Percentiles rank a stretch among this genome's conserved stretches.
Conservation (phyloP, 495 filamentous ascomycete genomes). For the Tuber magnatum region DNA sequence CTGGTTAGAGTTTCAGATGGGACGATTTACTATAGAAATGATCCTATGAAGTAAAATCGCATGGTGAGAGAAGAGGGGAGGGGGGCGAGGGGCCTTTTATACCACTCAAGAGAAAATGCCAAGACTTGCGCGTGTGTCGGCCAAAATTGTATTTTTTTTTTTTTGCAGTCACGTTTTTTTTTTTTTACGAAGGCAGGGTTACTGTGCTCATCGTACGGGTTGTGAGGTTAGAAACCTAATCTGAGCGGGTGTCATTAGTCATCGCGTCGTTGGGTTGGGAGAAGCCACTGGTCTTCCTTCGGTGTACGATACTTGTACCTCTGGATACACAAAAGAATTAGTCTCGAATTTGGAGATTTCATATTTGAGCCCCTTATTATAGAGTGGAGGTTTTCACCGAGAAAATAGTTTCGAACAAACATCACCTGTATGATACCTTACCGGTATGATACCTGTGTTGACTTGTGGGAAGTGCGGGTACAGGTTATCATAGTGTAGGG, state of each 20-base stretch:
- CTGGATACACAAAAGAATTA: background rate
- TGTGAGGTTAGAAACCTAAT: background rate
- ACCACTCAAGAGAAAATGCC: constrained; percentile 8
- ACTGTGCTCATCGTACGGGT: background rate
- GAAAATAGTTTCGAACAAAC: no score
- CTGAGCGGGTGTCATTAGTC: background rate
- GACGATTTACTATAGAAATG: constrained; percentile 58
- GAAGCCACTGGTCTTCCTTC: no score
- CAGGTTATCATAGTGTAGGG: background rate
- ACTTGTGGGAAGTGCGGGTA: background rate
- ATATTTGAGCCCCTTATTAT: background rate
- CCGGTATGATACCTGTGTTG: background rate
- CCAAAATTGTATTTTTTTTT: constrained; percentile 14
- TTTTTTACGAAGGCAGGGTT: background rate
- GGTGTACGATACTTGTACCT: background rate
- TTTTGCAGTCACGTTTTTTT: background rate
- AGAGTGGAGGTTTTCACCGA: no score
- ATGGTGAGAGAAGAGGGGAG: constrained; percentile 34
- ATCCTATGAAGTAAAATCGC: constrained; percentile 64
- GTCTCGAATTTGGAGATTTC: background rate
- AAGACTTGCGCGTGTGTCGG: constrained; percentile 8
- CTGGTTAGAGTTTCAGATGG: constrained; percentile 68
- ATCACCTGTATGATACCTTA: no score
- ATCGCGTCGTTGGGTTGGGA: no score
- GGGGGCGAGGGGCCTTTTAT: constrained; percentile 28